Percentiles rank a stretch among this genome's conserved stretches.
Conservation (phyloP, 2,329 filamentous ascomycete species). For the Tolypocladium pustulatum region DNA sequence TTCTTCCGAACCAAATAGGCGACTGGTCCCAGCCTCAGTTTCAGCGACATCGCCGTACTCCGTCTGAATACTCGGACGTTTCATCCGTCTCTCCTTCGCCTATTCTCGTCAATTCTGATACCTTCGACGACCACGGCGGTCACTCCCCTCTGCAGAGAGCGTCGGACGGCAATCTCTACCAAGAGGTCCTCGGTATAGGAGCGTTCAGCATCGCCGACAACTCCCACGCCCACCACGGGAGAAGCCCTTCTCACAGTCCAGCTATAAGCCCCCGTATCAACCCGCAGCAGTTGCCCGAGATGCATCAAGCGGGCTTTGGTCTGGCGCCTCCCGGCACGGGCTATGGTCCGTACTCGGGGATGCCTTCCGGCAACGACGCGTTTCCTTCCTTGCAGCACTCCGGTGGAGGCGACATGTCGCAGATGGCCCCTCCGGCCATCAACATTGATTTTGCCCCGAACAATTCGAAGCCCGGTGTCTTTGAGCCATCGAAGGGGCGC, state of each 20-base stretch:
- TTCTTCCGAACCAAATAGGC: constrained; percentile 38
- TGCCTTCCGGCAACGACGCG: constrained; percentile 31
- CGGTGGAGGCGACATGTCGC: constrained; percentile 50
- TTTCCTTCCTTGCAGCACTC: constrained; percentile 41
- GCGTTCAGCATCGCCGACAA: constrained; percentile 72
- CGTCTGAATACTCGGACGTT: constrained; percentile 88
- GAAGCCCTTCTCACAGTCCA: constrained; percentile 69
- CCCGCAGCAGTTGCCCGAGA: constrained; percentile 44
- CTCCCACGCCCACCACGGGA: constrained; percentile 57
- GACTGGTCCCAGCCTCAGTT: constrained; percentile 54
- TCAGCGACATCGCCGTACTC: constrained; percentile 69
- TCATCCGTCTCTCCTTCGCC: constrained; percentile 80
- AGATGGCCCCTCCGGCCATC: constrained; percentile 88
- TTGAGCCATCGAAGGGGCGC: constrained; percentile 46
- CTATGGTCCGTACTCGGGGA: constrained; percentile 27
- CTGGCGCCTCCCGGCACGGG: constrained; percentile 28
- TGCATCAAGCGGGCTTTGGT: constrained; percentile 35
- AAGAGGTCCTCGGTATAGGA: constrained; percentile 67
- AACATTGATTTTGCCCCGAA: constrained; percentile 87
- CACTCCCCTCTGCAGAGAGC: constrained; percentile 74
- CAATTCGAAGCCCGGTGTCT: constrained; percentile 32
- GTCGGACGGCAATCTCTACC: constrained; percentile 62
- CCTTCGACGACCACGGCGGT: constrained; percentile 60
- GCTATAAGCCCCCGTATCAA: constrained; percentile 54
- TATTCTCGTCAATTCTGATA: constrained; percentile 66